These are phyloP conservation scores for Coemansia sp. DNA, from an alignment of 192 early-diverging fungal genomes.

Conservation along the genomic window DNA sequence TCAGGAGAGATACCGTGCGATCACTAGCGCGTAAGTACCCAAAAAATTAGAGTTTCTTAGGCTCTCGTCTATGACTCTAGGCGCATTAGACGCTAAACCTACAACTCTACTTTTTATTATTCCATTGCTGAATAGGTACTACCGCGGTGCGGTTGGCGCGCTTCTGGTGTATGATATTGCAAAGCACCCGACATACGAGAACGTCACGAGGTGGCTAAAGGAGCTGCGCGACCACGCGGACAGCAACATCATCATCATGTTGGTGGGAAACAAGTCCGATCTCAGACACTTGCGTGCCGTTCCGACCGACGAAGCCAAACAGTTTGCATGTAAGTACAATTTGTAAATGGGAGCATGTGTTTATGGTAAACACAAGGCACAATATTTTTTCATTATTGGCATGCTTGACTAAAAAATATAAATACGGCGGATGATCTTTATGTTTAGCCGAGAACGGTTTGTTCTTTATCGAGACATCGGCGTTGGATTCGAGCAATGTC, in stretches of 20 bases:
- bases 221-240: constrained; percentile 97
- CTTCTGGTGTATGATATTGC: constrained; percentile 98
- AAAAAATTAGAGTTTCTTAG: neutral
- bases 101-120: constrained; percentile 62
- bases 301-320: constrained; percentile 96
- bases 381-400: neutral
- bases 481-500: constrained; percentile 95
- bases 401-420: neutral
- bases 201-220: constrained; percentile 96
- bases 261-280: constrained; percentile 99
- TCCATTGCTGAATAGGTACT: constrained; percentile 66
- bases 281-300: constrained; percentile 94
- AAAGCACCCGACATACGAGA: constrained; percentile 94
- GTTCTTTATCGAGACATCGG: constrained; percentile 98
- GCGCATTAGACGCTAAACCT: neutral
- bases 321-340: constrained; percentile 75
- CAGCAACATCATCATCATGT: constrained; percentile 98
- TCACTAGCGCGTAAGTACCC: constrained; percentile 79
- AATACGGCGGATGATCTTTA: neutral
- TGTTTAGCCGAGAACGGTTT: constrained; percentile 82
- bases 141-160: constrained; percentile 96
- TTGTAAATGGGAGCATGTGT: neutral
- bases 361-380: neutral
- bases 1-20: constrained; percentile 85
- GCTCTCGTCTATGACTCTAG: neutral